phyloP scores from a whole-genome alignment of 805 yeast genomes.

The Isabelozyma heimii region DNA sequence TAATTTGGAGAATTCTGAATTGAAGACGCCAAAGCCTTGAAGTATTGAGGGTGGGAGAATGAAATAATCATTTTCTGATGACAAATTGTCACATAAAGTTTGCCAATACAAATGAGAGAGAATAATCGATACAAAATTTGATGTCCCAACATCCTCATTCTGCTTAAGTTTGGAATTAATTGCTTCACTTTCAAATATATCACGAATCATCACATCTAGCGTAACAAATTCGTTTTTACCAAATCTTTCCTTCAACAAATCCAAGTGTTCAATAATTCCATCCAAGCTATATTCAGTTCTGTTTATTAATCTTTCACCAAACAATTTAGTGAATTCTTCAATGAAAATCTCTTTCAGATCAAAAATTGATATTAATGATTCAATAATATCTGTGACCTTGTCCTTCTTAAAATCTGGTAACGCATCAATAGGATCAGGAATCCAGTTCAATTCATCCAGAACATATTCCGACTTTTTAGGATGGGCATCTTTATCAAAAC shows the following conservation, averaged over 20 bases:
- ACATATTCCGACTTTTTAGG: neutral
- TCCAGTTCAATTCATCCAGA: conserved; percentile 58
- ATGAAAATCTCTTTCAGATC: conserved; percentile 68
- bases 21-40: conserved; percentile 42
- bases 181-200: conserved; percentile 55
- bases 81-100: conserved; percentile 28
- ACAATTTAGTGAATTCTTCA: conserved; percentile 58
- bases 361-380: conserved; percentile 66
- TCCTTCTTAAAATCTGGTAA: conserved; percentile 75
- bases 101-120: conserved; percentile 87
- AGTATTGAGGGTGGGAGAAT: conserved; percentile 48
- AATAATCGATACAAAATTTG: conserved; percentile 42
- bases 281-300: conserved; percentile 37
- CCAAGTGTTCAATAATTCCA: conserved; percentile 43
- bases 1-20: conserved; percentile 35
- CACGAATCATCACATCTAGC: conserved; percentile 82
- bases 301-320: conserved; percentile 55
- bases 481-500: neutral
- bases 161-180: conserved; percentile 39
- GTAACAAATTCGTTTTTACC: conserved; percentile 65
- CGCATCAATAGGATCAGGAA: conserved; percentile 87
- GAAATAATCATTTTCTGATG: conserved; percentile 35
- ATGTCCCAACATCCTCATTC: neutral
- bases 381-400: conserved; percentile 64
- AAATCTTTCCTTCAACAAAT: conserved; percentile 58